Evolutionary conservation across 306 rosid genomes (phyloP).

Genomic region (Prunus campanulata): DNA sequence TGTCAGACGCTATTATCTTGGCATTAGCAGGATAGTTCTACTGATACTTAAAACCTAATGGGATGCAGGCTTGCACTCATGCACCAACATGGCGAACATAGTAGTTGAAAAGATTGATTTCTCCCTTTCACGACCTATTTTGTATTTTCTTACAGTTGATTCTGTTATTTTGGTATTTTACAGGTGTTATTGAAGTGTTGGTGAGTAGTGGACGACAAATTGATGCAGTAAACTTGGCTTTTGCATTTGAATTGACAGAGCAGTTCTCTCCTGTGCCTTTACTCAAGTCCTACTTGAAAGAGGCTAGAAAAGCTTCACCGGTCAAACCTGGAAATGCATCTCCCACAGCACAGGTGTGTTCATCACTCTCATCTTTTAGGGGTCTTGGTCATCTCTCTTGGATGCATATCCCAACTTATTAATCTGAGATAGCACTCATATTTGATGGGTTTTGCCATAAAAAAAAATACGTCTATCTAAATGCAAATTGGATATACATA

Average conservation of each 20-base stretch:
- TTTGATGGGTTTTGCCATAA: constrained; percentile 1
- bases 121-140: neutral
- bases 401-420: neutral
- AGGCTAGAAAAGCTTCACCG: constrained; percentile 78
- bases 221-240: constrained; percentile 95
- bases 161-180: constrained; percentile 25
- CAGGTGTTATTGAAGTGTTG: constrained; percentile 85
- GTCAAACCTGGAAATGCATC: constrained; percentile 70
- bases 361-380: neutral
- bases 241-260: constrained; percentile 76
- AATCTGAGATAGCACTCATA: constrained; percentile 2
- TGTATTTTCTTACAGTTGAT: neutral
- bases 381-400: neutral
- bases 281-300: constrained; percentile 86
- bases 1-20: neutral
- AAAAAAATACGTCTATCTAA: neutral
- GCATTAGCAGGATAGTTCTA: neutral
- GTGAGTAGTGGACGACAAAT: constrained; percentile 89
- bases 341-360: constrained; percentile 73
- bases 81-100: neutral
- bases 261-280: constrained; percentile 78
- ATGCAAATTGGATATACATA: constrained; percentile 13
- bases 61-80: neutral
- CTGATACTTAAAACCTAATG: neutral
- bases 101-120: neutral